Evolutionary conservation across 495 filamentous ascomycete genomes (phyloP), one percentile per base, ranked within the genome.

Genomic region (Symbiotaphrina buchneri): DNA sequence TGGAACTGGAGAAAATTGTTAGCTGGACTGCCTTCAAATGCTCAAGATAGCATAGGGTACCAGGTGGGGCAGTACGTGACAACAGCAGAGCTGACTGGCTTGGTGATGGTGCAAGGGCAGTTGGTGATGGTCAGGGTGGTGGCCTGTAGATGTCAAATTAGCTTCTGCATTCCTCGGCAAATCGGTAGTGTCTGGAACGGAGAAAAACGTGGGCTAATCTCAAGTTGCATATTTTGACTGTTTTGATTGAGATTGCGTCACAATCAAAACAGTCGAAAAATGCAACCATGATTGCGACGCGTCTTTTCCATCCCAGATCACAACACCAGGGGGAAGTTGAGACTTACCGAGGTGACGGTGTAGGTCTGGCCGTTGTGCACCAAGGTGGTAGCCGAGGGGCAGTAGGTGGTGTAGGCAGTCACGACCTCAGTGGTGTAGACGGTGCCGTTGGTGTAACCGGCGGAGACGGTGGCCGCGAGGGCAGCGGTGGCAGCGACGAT

Each of bases 71-170:
- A 42, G 39, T 33, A 34, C 33, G 38, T 39, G 21, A 35, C 29
- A 28, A 34, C 27, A 14, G 34, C 10, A 18, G 24, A 17, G 24
- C 18, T 32, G 7, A 48, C 40, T 11, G 45, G 39, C 36, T 44
- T 39, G 37, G 47, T 50, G 28, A 49, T 28, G 7, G 47, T 49
- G 41, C 47, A 50, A 3, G 47, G 47, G 47, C 47, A 50, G 37
- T 49, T 40, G 39, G 43, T 49, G 39, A 50, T 44, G 15, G 46
- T 49, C 39, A 50, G 30, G 15, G 47, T 50, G 21, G 47, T 49
- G 21, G 47, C 47, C 46, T 49, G 19, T n/a, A 8, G 25, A 10
- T 17, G 26, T 15, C 11, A 34, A 19, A 10, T 5, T 10, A 29
- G 18, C 3, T 8, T 28, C 29, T 20, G 13, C 18, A 4, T 10